Conservation (phyloP, 495 filamentous ascomycete genomes). For the Xylaria cubensis region DNA sequence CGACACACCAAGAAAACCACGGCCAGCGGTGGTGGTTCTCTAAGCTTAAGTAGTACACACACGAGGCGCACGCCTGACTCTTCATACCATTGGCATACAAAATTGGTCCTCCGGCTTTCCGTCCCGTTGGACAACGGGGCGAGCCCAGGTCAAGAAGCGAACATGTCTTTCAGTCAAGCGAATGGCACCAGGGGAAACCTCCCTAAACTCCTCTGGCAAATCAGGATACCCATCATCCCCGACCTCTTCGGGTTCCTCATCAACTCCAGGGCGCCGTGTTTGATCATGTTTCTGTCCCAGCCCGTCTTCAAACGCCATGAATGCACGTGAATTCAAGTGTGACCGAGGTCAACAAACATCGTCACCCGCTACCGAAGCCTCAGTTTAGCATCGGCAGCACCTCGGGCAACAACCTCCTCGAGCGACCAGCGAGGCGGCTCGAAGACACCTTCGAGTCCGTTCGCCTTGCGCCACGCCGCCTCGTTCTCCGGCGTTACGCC, state of each 20-base stretch:
- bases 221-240: slow-evolving; percentile 16
- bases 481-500: slow-evolving; percentile 73
- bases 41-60: slow-evolving; percentile 16
- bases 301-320: slow-evolving; percentile 37
- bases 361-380: slow-evolving; percentile 60
- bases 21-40: neutral
- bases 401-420: slow-evolving; percentile 77
- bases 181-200: slow-evolving; percentile 31
- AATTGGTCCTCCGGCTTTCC: slow-evolving; percentile 32
- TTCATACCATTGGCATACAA: slow-evolving; percentile 31
- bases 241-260: slow-evolving; percentile 17
- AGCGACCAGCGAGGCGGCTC: slow-evolving; percentile 81
- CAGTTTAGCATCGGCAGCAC: slow-evolving; percentile 79
- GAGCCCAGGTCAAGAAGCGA: slow-evolving; percentile 40
- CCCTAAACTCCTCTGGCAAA: slow-evolving; percentile 20
- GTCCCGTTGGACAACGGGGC: slow-evolving; percentile 23
- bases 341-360: slow-evolving; percentile 16
- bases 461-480: slow-evolving; percentile 64
- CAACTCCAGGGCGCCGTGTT: slow-evolving; percentile 43
- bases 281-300: slow-evolving; percentile 33
- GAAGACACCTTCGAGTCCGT: slow-evolving; percentile 56
- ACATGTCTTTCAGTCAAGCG: slow-evolving; percentile 39
- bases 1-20: neutral
- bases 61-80: slow-evolving; percentile 30
- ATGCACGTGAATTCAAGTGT: slow-evolving; percentile 33